A percentile compares a stretch with the other conserved stretches of the same genome.
These are phyloP conservation scores for Rutstroemia sydowiana DNA, from an alignment of 2,329 filamentous ascomycete genomes.

Conservation along the genomic window DNA sequence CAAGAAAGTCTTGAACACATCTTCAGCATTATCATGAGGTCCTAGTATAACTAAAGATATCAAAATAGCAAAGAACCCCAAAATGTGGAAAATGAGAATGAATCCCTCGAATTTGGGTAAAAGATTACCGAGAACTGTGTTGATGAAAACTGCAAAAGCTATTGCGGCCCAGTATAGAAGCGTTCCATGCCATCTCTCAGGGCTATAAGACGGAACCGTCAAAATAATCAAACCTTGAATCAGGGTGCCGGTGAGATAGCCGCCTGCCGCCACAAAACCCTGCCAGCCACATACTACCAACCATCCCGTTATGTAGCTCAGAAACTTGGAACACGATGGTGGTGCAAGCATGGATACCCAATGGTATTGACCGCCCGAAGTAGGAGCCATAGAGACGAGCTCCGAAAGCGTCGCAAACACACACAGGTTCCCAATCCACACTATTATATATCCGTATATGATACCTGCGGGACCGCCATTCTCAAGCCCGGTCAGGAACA, in stretches of 20 bases:
- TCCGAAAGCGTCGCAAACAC: slow-evolving; percentile 10
- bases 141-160: slow-evolving; percentile 6
- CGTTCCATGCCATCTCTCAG: slow-evolving; percentile 2
- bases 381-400: slow-evolving; percentile 17
- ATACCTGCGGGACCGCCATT: slow-evolving; percentile 25
- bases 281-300: slow-evolving; percentile 32
- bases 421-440: slow-evolving; percentile 23
- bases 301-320: slow-evolving; percentile 37
- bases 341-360: too few relatives aligned
- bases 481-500: slow-evolving; percentile 20
- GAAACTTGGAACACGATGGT: not conserved
- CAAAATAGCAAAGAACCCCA: slow-evolving; percentile 8
- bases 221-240: slow-evolving; percentile 1
- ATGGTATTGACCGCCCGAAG: slow-evolving; percentile 31
- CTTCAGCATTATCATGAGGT: slow-evolving; percentile 12
- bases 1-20: slow-evolving; percentile 8
- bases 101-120: slow-evolving; percentile 5
- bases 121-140: slow-evolving; percentile 4
- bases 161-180: slow-evolving; percentile 2
- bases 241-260: not conserved
- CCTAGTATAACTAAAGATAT: slow-evolving; percentile 7
- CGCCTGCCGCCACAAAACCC: not conserved
- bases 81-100: slow-evolving; percentile 6
- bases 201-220: not conserved
- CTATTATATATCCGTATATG: slow-evolving; percentile 30